phyloP scores from a whole-genome alignment of 1,284 basidiomycete species.

The Meira miltonrushii region DNA sequence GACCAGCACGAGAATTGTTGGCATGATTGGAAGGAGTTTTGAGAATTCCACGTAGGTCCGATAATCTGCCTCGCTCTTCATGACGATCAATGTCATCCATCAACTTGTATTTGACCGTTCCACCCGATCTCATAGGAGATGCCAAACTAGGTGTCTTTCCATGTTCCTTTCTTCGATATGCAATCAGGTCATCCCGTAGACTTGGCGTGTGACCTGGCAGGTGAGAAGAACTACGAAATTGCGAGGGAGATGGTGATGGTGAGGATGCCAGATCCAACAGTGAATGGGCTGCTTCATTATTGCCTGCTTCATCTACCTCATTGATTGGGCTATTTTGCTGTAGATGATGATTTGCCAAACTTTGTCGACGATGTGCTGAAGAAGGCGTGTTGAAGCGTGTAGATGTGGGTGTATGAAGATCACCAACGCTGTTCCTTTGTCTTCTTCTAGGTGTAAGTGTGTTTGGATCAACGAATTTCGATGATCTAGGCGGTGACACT shows the following conservation, averaged over 20 bases:
- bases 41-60: neutral
- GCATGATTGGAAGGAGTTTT: no score
- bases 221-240: neutral
- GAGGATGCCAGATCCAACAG: slow-evolving; percentile 5
- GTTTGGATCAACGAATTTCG: neutral
- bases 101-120: neutral
- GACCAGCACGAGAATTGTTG: no score
- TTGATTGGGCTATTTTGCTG: neutral
- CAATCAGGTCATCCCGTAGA: neutral
- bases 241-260: neutral
- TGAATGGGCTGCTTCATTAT: slow-evolving; percentile 6
- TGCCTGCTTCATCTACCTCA: neutral
- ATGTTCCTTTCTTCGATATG: no score
- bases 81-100: neutral
- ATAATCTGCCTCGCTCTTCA: neutral
- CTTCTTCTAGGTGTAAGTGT: neutral
- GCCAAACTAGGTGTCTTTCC: no score
- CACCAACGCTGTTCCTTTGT: neutral
- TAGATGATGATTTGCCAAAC: neutral
- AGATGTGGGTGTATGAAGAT: neutral
- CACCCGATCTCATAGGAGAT: neutral
- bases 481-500: no score
- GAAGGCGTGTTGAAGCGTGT: neutral
- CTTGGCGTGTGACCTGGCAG: slow-evolving; percentile 7
- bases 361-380: neutral